These are phyloP conservation scores for Lactarius sanguifluus DNA, from an alignment of 768 basidiomycete genomes.

Conservation along the genomic window DNA sequence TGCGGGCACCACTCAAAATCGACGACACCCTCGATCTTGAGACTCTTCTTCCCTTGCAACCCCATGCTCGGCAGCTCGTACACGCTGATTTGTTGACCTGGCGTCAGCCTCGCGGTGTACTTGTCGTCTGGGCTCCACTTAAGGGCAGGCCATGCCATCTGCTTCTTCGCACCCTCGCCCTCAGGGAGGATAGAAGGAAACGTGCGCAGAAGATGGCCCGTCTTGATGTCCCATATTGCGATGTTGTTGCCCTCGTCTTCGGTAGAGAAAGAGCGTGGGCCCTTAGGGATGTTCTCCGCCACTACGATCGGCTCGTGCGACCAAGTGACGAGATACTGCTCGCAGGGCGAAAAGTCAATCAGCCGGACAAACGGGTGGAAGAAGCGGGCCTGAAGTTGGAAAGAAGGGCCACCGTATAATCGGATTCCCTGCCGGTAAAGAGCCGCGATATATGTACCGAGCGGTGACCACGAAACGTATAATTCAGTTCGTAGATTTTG, in stretches of 20 bases:
- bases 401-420: constrained; percentile 92
- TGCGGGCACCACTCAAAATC: constrained; percentile 99
- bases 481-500: constrained; percentile 78
- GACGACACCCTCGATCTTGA: constrained; percentile 96
- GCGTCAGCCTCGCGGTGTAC: constrained; percentile 85
- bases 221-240: constrained; percentile 98
- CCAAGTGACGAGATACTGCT: constrained; percentile 96
- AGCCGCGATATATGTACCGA: constrained; percentile 92
- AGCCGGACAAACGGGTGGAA: constrained; percentile 94
- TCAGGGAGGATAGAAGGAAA: constrained; percentile 70
- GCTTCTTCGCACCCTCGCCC: constrained; percentile 68
- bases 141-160: constrained; percentile 91
- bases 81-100: constrained; percentile 92
- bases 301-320: constrained; percentile 91
- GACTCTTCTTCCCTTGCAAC: constrained; percentile 91
- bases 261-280: constrained; percentile 82
- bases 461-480: constrained; percentile 95
- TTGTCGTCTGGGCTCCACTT: constrained; percentile 99
- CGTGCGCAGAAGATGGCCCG: constrained; percentile 87
- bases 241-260: constrained; percentile 97
- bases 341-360: constrained; percentile 96
- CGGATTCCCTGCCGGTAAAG: constrained; percentile 94
- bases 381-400: constrained; percentile 86
- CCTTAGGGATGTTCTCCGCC: constrained; percentile 75
- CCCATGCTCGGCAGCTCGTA: constrained; percentile 95